Percentiles rank a stretch among this genome's conserved stretches.
These are phyloP conservation scores for Alternaria alternata DNA, from an alignment of 2,329 filamentous ascomycete genomes.

Conservation along the genomic window DNA sequence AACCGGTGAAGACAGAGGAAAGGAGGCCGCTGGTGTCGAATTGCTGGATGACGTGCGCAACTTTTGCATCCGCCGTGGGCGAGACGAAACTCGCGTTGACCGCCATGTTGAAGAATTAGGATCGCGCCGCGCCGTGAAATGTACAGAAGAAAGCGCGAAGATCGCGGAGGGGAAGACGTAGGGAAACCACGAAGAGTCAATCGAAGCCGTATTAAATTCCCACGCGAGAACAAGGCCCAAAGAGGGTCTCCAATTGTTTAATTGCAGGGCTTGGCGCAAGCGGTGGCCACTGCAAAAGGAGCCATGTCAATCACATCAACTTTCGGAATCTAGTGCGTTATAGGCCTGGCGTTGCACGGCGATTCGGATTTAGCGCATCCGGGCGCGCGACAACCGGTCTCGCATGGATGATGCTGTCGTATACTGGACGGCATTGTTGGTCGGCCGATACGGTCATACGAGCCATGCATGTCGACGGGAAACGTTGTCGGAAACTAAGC, in stretches of 20 bases:
- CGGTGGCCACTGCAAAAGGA: conserved; percentile 22
- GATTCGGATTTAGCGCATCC: conserved; percentile 12
- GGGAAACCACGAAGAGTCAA: conserved; percentile 9
- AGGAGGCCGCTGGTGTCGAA: conserved; percentile 44
- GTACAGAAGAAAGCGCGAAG: conserved; percentile 6
- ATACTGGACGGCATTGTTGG: neutral
- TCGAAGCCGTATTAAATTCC: conserved; percentile 19
- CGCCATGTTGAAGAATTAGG: conserved; percentile 34
- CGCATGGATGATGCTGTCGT: conserved; percentile 7
- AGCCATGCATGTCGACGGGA: conserved; percentile 1
- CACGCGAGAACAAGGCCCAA: conserved; percentile 13
- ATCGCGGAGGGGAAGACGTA: conserved; percentile 15
- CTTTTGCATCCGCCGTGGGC: conserved; percentile 51
- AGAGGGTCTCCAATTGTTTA: conserved; percentile 24
- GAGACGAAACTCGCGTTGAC: conserved; percentile 51
- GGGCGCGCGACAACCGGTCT: conserved; percentile 1
- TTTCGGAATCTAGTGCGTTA: conserved; percentile 7
- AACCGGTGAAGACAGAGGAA: conserved; percentile 40
- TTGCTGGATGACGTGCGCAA: conserved; percentile 41
- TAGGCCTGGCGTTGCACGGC: conserved; percentile 12
- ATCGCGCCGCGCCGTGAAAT: conserved; percentile 10
- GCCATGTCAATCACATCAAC: conserved; percentile 5
- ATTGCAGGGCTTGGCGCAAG: conserved; percentile 25
- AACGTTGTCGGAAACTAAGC: conserved; percentile 2
- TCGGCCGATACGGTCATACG: conserved; percentile 4